A percentile compares a stretch with the other conserved stretches of the same genome.
phyloP scores from a whole-genome alignment of 176 grass and related monocot genomes.

The Triticum timopheevii region DNA sequence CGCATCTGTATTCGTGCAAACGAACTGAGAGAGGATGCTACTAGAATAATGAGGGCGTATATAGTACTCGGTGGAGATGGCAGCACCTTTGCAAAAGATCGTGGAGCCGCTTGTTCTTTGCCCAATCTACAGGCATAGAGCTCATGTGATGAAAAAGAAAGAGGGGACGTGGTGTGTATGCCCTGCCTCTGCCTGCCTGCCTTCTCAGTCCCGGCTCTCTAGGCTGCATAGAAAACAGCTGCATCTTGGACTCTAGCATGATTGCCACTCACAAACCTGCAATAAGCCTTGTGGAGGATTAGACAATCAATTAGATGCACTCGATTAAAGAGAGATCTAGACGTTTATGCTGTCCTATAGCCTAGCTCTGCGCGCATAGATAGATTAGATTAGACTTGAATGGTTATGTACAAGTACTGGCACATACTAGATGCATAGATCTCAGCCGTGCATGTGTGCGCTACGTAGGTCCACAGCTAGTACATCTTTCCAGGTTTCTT shows the following conservation, averaged over 20 bases:
- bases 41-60: constrained; percentile 32
- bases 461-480: constrained; percentile 28
- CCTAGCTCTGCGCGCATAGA: not conserved
- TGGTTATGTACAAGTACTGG: constrained; percentile 6
- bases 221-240: constrained; percentile 46
- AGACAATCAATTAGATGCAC: constrained; percentile 46
- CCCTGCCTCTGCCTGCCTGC: not conserved
- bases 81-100: constrained; percentile 39
- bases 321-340: constrained; percentile 59
- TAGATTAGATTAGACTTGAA: constrained; percentile 29
- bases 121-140: constrained; percentile 30
- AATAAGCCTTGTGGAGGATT: constrained; percentile 37
- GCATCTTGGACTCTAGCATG: constrained; percentile 64
- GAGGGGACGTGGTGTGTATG: not conserved
- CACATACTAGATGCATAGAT: constrained; percentile 20
- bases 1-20: constrained; percentile 43
- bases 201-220: constrained; percentile 36
- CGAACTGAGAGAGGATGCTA: constrained; percentile 39
- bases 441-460: constrained; percentile 1
- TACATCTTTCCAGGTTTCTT: constrained; percentile 29
- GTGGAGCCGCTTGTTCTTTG: constrained; percentile 42
- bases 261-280: constrained; percentile 43
- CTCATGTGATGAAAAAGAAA: constrained; percentile 42
- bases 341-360: constrained; percentile 37
- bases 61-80: constrained; percentile 28